These are phyloP conservation scores for Cystobasidium pallidum DNA, from an alignment of 1,284 basidiomycete genomes.

Conservation along the genomic window DNA sequence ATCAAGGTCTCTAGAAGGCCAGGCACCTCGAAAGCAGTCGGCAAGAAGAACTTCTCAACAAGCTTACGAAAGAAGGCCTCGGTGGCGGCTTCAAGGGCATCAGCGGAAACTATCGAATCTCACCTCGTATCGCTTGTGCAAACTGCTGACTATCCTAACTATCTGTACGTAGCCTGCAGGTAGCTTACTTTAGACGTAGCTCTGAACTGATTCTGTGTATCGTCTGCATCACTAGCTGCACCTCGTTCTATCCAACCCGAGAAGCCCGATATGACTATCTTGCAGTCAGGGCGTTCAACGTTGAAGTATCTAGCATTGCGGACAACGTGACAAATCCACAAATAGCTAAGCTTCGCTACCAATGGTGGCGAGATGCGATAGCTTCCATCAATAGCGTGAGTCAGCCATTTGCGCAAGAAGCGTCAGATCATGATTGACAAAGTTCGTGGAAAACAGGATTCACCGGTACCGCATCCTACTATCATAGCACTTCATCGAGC, in stretches of 20 bases:
- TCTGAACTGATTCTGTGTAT: not conserved
- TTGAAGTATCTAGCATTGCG: conserved; percentile 79
- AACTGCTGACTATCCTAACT: conserved; percentile 35
- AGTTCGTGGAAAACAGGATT: conserved; percentile 27
- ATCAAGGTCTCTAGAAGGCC: not conserved
- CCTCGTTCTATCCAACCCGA: conserved; percentile 72
- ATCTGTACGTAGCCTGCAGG: conserved; percentile 18
- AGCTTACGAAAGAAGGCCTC: not conserved
- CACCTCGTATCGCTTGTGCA: conserved; percentile 31
- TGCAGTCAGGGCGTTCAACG: conserved; percentile 84
- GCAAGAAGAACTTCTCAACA: not conserved
- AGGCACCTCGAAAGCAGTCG: not conserved
- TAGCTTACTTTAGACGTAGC: not conserved
- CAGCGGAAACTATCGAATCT: conserved; percentile 21
- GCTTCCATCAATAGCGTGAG: conserved; percentile 22
- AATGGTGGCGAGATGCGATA: conserved; percentile 89
- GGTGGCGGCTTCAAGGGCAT: conserved; percentile 7
- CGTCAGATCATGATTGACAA: not conserved
- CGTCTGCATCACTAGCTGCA: not conserved
- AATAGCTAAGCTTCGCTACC: conserved; percentile 84
- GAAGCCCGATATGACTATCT: conserved; percentile 70
- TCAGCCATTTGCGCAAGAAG: not conserved
- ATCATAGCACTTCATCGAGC: conserved; percentile 45
- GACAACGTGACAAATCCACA: conserved; percentile 76
- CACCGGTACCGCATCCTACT: conserved; percentile 48